Percentiles rank a stretch among this genome's conserved stretches.
phyloP scores from a whole-genome alignment of 202 grass and related monocot genomes.

The Brachypodium distachyon region DNA sequence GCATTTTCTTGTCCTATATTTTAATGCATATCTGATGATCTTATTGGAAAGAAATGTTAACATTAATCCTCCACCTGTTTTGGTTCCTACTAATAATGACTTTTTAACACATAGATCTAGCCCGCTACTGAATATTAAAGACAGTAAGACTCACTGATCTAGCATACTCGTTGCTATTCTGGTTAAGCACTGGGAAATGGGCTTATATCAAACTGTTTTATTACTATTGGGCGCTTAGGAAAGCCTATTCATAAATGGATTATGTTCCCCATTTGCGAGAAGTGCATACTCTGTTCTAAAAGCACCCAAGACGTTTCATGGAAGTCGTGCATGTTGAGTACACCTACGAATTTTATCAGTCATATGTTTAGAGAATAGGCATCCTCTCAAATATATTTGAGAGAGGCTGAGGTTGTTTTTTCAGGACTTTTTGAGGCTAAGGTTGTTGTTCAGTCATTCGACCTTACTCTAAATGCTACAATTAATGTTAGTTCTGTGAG shows the following conservation, averaged over 20 bases:
- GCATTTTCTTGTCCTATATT: constrained; percentile 1
- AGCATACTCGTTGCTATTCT: not conserved
- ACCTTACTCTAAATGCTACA: not conserved
- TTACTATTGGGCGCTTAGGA: not conserved
- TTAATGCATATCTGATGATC: constrained; percentile 3
- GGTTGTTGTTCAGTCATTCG: not conserved
- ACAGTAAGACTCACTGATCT: not conserved
- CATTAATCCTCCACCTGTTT: not conserved
- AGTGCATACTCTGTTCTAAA: not conserved
- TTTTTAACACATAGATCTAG: not conserved
- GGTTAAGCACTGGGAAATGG: not conserved
- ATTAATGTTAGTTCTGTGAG: not conserved
- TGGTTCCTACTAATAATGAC: not conserved
- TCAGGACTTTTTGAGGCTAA: not conserved
- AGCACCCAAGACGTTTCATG: not conserved
- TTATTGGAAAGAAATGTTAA: not conserved
- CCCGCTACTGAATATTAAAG: not conserved
- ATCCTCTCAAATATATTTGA: not conserved
- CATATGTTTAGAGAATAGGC: not conserved
- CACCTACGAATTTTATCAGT: not conserved
- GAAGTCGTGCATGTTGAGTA: not conserved
- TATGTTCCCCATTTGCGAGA: not conserved
- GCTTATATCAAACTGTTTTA: not conserved
- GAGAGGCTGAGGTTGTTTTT: not conserved
- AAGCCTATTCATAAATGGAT: not conserved